A percentile compares a stretch with the other conserved stretches of the same genome.
phyloP scores from a whole-genome alignment of 768 basidiomycete genomes.

The Kwoniella sp. region DNA sequence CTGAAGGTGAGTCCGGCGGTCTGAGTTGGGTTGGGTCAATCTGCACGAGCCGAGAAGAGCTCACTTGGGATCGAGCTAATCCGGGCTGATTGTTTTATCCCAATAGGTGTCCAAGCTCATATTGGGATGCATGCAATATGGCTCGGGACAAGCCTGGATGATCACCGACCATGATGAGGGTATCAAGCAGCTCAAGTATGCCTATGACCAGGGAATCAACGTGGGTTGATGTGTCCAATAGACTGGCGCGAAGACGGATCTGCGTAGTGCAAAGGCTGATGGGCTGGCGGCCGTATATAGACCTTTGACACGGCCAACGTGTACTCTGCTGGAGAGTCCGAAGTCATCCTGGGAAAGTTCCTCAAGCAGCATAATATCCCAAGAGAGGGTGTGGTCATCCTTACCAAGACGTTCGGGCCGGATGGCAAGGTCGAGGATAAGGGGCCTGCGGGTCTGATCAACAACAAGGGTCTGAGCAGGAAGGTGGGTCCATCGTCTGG shows the following conservation, averaged over 20 bases:
- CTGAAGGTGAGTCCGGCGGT: conserved; percentile 31
- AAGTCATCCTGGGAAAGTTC: conserved; percentile 64
- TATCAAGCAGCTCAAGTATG: conserved; percentile 40
- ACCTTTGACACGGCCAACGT: conserved; percentile 35
- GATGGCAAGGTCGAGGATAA: conserved; percentile 27
- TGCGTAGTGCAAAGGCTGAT: neutral
- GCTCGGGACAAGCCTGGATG: conserved; percentile 59
- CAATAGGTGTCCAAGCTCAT: conserved; percentile 63
- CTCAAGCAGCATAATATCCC: conserved; percentile 66
- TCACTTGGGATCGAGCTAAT: neutral
- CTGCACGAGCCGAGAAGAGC: neutral
- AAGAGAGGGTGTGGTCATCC: conserved; percentile 72
- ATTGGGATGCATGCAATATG: conserved; percentile 64
- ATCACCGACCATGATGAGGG: conserved; percentile 40
- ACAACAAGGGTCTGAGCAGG: conserved; percentile 30
- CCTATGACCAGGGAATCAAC: conserved; percentile 41
- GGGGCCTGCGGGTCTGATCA: conserved; percentile 36
- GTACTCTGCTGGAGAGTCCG: conserved; percentile 38
- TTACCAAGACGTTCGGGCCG: conserved; percentile 60
- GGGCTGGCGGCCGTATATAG: conserved; percentile 1
- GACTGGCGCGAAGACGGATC: neutral
- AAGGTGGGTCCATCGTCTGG: conserved; percentile 23
- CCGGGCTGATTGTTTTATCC: neutral
- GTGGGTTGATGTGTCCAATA: conserved; percentile 15
- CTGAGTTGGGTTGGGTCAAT: no score